Evolutionary conservation across 1,139 yeast species (phyloP).

Genomic region (Blastobotrys raffinosifermentans): DNA sequence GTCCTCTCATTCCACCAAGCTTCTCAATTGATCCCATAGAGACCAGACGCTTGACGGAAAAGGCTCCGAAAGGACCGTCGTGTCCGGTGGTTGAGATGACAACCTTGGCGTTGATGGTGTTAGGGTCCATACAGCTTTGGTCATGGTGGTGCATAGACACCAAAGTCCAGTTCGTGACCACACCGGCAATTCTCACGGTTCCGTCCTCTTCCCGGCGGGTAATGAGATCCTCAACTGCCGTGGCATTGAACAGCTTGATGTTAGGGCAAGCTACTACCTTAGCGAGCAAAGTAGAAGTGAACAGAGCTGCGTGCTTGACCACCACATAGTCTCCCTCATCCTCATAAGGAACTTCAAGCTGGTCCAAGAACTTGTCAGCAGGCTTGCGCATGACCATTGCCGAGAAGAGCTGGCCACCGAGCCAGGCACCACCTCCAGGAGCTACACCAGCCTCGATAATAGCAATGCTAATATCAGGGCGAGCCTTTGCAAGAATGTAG

Average conservation of each 20-base stretch:
- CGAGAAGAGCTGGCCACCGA: constrained; percentile 73
- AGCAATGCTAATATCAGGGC: constrained; percentile 73
- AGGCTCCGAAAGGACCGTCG: constrained; percentile 85
- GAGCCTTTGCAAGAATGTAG: constrained; percentile 60
- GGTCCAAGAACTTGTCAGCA: constrained; percentile 61
- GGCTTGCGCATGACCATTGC: constrained; percentile 81
- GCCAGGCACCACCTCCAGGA: constrained; percentile 79
- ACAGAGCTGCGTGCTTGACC: constrained; percentile 74
- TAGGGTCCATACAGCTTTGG: constrained; percentile 81
- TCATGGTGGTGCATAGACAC: constrained; percentile 72
- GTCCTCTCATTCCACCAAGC: constrained; percentile 70
- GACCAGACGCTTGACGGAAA: constrained; percentile 51
- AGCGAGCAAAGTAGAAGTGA: constrained; percentile 66
- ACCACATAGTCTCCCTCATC: constrained; percentile 80
- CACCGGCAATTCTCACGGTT: constrained; percentile 65
- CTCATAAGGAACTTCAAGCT: constrained; percentile 59
- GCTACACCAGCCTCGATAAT: constrained; percentile 69
- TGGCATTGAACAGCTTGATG: constrained; percentile 72
- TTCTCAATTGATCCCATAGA: constrained; percentile 38
- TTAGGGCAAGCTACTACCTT: constrained; percentile 68
- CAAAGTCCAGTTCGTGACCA: constrained; percentile 77
- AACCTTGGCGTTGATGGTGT: constrained; percentile 68
- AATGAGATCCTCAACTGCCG: constrained; percentile 75
- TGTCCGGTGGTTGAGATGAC: constrained; percentile 73
- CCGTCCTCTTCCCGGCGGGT: constrained; percentile 59